Conservation (phyloP, 1,139 yeast species). For the Magnusiomyces paraingens region DNA sequence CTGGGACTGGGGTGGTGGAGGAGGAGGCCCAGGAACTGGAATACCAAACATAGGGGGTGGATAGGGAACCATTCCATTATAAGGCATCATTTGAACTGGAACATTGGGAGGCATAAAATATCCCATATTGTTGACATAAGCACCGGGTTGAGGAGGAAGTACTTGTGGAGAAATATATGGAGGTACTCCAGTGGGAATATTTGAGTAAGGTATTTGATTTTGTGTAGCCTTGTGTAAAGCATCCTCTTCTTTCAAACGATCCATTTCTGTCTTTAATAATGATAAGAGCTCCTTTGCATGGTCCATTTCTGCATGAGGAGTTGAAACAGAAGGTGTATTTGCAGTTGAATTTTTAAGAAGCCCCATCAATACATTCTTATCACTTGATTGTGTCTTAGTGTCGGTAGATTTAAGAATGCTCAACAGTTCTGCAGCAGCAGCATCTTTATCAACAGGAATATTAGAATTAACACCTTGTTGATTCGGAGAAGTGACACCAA, state of each 20-base stretch:
- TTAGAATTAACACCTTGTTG: conserved; percentile 14
- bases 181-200: background rate
- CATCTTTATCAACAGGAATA: conserved; percentile 17
- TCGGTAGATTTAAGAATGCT: conserved; percentile 20
- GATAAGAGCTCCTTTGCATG: conserved; percentile 31
- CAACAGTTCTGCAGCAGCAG: conserved; percentile 23
- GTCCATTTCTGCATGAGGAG: conserved; percentile 15
- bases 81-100: conserved; percentile 15
- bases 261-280: conserved; percentile 24
- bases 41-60: conserved; percentile 16
- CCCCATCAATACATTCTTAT: background rate
- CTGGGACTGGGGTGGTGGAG: conserved; percentile 23
- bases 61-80: background rate
- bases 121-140: conserved; percentile 14
- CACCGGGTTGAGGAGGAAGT: conserved; percentile 16
- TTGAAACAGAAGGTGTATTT: background rate
- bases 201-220: conserved; percentile 4
- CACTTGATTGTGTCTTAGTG: background rate
- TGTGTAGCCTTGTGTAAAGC: conserved; percentile 10
- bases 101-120: conserved; percentile 19
- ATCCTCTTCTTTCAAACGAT: conserved; percentile 17
- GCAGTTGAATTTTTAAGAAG: conserved; percentile 7
- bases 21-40: conserved; percentile 24
- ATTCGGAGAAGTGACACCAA: conserved; percentile 25
- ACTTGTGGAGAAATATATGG: conserved; percentile 6